Evolutionary conservation across 129 eudicot genomes (phyloP).

Genomic region (Tagetes erecta): DNA sequence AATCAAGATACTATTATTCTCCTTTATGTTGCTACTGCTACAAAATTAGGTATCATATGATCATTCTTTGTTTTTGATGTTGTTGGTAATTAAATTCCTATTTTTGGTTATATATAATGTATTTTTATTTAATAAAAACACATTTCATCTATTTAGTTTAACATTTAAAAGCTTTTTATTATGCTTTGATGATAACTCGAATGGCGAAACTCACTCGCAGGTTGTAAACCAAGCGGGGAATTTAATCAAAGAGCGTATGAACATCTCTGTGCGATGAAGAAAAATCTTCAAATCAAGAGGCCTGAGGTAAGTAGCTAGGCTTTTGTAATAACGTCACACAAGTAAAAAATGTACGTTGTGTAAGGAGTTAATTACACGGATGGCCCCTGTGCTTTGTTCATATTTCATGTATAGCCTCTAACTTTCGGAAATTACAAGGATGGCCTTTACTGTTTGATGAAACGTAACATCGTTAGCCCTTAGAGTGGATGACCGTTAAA

Average conservation of each 20-base stretch:
- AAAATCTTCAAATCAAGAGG: slow-evolving; percentile 45
- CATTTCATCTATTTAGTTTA: not conserved
- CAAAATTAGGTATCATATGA: slow-evolving; percentile 49
- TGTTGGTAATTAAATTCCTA: not conserved
- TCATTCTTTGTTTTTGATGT: not conserved
- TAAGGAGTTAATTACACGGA: too few relatives aligned
- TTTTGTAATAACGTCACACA: not conserved
- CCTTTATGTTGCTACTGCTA: slow-evolving; percentile 45
- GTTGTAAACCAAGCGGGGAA: slow-evolving; percentile 32
- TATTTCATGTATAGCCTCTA: too few relatives aligned
- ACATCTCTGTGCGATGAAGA: slow-evolving; percentile 54
- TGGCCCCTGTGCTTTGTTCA: too few relatives aligned
- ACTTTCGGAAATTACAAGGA: too few relatives aligned
- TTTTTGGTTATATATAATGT: not conserved
- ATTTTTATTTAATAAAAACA: not conserved
- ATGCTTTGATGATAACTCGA: not conserved
- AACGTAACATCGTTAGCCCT: too few relatives aligned
- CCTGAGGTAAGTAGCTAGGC: slow-evolving; percentile 64
- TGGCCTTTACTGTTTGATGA: too few relatives aligned
- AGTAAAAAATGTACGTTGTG: not conserved
- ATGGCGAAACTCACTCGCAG: slow-evolving; percentile 32
- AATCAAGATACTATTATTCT: slow-evolving; percentile 71
- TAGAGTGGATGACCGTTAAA: too few relatives aligned
- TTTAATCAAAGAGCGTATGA: slow-evolving; percentile 46
- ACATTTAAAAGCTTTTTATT: too few relatives aligned